Evolutionary conservation across 2,329 filamentous ascomycete genomes (phyloP), one percentile per base, ranked within the genome.

Genomic region (Didymella lethalis): DNA sequence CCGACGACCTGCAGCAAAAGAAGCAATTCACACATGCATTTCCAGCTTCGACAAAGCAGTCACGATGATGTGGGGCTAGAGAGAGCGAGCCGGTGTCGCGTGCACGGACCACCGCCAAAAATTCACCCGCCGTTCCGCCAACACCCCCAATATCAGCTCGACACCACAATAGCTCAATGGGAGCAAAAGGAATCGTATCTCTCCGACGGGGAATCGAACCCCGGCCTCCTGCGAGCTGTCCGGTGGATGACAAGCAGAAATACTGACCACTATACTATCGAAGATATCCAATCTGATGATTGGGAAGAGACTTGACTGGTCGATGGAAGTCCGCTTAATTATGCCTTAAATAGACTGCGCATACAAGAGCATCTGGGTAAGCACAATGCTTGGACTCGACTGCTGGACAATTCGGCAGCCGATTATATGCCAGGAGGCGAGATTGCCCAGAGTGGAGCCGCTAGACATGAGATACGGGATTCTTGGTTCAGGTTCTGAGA

Each of bases 161-260:
- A 48, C 2, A 28, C 8, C 4, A 23, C 23, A 2, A 49, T 11
- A 12, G 7, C 4, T 18, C 23, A 2, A 49, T 11, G 8, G 7
- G 14, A 18, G 23, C 38, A 48, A 58, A 58, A 53, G 46, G 16
- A 40, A 43, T 45, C n/a, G 18, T 26, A 44, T 46, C 56, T 58
- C 56, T 58, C 56, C 56, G 56, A 58, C 57, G 47, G 57, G 57
- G 57, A 59, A 59, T 59, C 51, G 51, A 59, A 55, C 57, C 48
- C 57, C 43, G 52, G 57, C 48, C 57, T 56, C 57, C 52, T 53
- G 57, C 57, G 57, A 52, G 52, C 44, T 60, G 52, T 56, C 43
- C 31, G 34, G 32, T 4, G 26, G 46, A 46, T 54, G 56, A 59
- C 50, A 54, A 59, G 50, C 56, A 54, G 56, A 54, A 54, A 49